phyloP scores from a whole-genome alignment of 2,329 filamentous ascomycete genomes.

The Neonectria punicea region DNA sequence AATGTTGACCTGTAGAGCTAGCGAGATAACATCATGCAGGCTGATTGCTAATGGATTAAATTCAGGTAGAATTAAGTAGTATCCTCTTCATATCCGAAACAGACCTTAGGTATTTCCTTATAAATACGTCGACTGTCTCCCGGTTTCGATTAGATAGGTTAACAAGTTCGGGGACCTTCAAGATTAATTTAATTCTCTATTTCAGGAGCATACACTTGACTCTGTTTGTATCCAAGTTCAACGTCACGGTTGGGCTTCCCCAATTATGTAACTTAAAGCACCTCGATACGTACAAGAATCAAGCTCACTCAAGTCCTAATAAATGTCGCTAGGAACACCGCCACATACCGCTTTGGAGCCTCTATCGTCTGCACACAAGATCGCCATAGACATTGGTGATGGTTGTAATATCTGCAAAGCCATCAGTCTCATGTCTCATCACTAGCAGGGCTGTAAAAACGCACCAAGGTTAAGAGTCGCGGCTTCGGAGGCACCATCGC shows the following conservation, averaged over 20 bases:
- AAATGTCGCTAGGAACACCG: not conserved
- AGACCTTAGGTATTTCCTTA: too few relatives aligned
- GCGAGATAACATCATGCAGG: too few relatives aligned
- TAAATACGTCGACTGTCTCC: too few relatives aligned
- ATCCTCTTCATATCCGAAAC: too few relatives aligned
- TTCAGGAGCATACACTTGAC: too few relatives aligned
- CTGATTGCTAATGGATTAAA: too few relatives aligned
- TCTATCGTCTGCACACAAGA: not conserved
- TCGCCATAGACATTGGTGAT: not conserved
- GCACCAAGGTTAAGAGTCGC: not conserved
- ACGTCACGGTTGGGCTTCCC: not conserved
- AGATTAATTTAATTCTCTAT: too few relatives aligned
- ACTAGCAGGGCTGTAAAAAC: not conserved
- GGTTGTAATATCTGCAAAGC: not conserved
- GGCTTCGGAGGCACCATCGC: not conserved
- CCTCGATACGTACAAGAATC: not conserved
- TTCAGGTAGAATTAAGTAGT: too few relatives aligned
- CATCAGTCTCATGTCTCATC: not conserved
- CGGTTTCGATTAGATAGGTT: too few relatives aligned
- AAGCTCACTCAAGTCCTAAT: not conserved
- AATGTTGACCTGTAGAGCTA: too few relatives aligned
- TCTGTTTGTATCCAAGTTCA: fast-evolving
- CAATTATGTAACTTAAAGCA: not conserved
- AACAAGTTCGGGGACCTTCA: too few relatives aligned
- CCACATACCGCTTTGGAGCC: not conserved